phyloP scores from a whole-genome alignment of 2,329 filamentous ascomycete genomes.

The Colletotrichum lentis region DNA sequence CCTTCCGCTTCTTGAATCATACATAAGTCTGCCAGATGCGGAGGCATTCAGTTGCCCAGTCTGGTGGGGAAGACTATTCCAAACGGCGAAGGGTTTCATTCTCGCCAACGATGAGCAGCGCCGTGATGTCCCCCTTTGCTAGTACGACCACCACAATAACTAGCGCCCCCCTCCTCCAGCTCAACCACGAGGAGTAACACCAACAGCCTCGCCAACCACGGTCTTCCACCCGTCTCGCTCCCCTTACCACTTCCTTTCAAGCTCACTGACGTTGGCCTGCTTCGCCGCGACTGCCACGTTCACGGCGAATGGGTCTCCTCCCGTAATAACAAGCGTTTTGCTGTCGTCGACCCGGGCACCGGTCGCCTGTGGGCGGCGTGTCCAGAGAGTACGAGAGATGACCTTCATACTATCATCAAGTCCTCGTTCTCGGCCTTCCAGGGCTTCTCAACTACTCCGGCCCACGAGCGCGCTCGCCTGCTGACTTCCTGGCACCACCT shows the following conservation, averaged over 20 bases:
- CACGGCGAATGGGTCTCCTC: constrained; percentile 57
- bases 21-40: constrained; percentile 19
- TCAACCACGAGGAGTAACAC: constrained; percentile 18
- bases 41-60: constrained; percentile 34
- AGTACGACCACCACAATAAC: constrained; percentile 23
- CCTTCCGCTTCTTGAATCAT: background rate
- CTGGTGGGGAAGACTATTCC: constrained; percentile 32
- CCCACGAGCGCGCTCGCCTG: constrained; percentile 48
- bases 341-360: constrained; percentile 62
- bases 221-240: constrained; percentile 14
- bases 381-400: constrained; percentile 55
- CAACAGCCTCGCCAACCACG: constrained; percentile 19
- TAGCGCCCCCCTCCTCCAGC: constrained; percentile 19
- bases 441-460: constrained; percentile 49
- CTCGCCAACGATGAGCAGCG: constrained; percentile 33
- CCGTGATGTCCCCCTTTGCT: constrained; percentile 21
- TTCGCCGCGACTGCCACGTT: constrained; percentile 60
- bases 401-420: constrained; percentile 50
- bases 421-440: constrained; percentile 50
- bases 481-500: constrained; percentile 50
- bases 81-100: constrained; percentile 32
- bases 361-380: constrained; percentile 60
- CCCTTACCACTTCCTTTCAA: constrained; percentile 48
- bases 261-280: constrained; percentile 57
- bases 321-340: constrained; percentile 57